Conservation (phyloP, 2,329 filamentous ascomycete genomes). For the Hypoxylon sp. region DNA sequence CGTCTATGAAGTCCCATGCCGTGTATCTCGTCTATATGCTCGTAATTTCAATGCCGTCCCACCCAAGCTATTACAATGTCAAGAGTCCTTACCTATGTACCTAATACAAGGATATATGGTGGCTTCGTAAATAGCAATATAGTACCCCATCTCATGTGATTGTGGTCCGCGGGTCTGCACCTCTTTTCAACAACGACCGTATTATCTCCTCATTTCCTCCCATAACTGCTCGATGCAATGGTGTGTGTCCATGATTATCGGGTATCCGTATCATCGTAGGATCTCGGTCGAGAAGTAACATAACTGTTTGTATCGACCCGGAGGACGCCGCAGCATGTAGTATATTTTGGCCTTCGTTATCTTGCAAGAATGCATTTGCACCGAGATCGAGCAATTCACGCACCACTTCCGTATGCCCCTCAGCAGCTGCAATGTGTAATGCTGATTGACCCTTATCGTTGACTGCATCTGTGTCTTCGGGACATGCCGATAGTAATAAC, state of each 20-base stretch:
- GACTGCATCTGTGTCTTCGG: constrained; percentile 20
- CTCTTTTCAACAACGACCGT: constrained; percentile 21
- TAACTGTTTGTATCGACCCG: constrained; percentile 13
- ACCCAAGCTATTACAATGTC: constrained; percentile 8
- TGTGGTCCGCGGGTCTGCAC: constrained; percentile 16
- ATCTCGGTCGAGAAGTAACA: constrained; percentile 8
- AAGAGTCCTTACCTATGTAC: constrained; percentile 10
- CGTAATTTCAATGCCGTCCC: constrained; percentile 7
- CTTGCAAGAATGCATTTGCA: constrained; percentile 23
- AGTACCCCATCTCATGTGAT: constrained; percentile 16
- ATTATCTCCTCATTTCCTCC: constrained; percentile 21
- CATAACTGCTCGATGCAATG: constrained; percentile 22
- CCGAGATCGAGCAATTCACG: constrained; percentile 20
- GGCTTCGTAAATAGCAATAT: not conserved
- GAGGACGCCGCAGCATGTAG: constrained; percentile 19
- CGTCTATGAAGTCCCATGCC: constrained; percentile 5
- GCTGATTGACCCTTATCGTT: constrained; percentile 21
- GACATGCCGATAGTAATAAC: constrained; percentile 12
- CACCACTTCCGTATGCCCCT: constrained; percentile 16
- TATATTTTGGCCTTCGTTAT: constrained; percentile 10
- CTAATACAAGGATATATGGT: constrained; percentile 15
- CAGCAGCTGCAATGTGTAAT: constrained; percentile 23
- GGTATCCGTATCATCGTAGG: constrained; percentile 22
- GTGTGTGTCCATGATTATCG: constrained; percentile 14
- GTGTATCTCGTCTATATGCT: constrained; percentile 15